Conservation (phyloP, 2,329 filamentous ascomycete genomes). For the Corinectria fuckeliana region DNA sequence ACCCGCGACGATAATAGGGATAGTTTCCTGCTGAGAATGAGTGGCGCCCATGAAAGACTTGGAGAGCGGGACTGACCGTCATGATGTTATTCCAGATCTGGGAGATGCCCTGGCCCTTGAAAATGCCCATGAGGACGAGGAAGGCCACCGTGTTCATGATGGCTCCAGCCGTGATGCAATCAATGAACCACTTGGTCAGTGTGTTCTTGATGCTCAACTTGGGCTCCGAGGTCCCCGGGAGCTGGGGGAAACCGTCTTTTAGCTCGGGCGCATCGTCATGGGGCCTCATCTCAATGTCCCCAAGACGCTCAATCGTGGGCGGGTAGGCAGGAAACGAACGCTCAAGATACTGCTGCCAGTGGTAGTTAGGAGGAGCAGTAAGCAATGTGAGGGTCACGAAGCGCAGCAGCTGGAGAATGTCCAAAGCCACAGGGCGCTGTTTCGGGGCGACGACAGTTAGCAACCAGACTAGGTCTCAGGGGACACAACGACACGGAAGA, state of each 20-base stretch:
- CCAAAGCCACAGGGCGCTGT: constrained; percentile 51
- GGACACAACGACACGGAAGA: background rate
- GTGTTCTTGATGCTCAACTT: constrained; percentile 52
- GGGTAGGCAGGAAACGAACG: constrained; percentile 57
- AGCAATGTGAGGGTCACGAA: constrained; percentile 61
- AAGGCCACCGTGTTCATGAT: constrained; percentile 55
- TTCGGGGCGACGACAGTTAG: constrained; percentile 7
- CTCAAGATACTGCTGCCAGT: constrained; percentile 65
- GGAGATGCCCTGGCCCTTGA: constrained; percentile 48
- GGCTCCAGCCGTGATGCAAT: constrained; percentile 56
- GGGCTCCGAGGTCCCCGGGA: constrained; percentile 25
- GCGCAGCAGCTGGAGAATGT: constrained; percentile 56
- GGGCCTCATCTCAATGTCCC: constrained; percentile 40
- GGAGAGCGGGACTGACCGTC: constrained; percentile 34
- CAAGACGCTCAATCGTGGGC: constrained; percentile 16
- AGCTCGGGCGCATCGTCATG: constrained; percentile 33
- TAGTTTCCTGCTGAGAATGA: constrained; percentile 46
- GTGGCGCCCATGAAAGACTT: background rate
- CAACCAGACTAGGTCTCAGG: background rate
- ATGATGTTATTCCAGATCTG: constrained; percentile 49
- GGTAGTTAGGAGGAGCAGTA: constrained; percentile 62
- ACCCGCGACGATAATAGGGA: constrained; percentile 55
- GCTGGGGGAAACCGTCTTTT: constrained; percentile 26
- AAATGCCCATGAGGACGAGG: constrained; percentile 53
- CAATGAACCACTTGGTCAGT: constrained; percentile 56